Evolutionary conservation across 805 yeast species (phyloP).

Genomic region (Pichia nakasei): DNA sequence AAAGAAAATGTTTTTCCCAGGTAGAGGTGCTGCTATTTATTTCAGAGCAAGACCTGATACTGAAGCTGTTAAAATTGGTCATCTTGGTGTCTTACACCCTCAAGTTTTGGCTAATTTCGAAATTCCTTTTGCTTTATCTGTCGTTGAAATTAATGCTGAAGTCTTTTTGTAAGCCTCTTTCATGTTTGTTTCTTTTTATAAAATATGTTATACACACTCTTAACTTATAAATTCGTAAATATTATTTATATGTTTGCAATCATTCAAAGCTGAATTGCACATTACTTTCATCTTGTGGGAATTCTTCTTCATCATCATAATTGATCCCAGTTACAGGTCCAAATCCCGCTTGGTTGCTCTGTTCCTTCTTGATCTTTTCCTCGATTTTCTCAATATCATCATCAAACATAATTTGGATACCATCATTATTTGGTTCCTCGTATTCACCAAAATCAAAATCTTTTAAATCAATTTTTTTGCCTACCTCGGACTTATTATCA

Average conservation of each 20-base stretch:
- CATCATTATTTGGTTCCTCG: slow-evolving; percentile 12
- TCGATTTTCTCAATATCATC: slow-evolving; percentile 15
- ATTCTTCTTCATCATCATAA: slow-evolving; percentile 29
- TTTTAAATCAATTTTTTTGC: neutral
- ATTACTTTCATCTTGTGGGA: slow-evolving; percentile 25
- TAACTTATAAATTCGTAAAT: too few relatives aligned
- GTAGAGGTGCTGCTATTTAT: slow-evolving; percentile 87
- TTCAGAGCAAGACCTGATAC: slow-evolving; percentile 59
- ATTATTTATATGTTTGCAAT: neutral
- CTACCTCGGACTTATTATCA: too few relatives aligned
- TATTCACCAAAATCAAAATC: slow-evolving; percentile 16
- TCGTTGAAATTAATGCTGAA: slow-evolving; percentile 85
- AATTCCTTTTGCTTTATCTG: slow-evolving; percentile 86
- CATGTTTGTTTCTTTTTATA: too few relatives aligned
- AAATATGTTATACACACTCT: too few relatives aligned
- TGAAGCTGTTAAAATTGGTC: slow-evolving; percentile 57
- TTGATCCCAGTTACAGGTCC: slow-evolving; percentile 14
- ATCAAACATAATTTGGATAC: slow-evolving; percentile 16
- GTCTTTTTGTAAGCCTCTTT: slow-evolving; percentile 51
- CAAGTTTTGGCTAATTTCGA: slow-evolving; percentile 81
- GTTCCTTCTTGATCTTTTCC: slow-evolving; percentile 3
- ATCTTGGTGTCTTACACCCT: slow-evolving; percentile 93
- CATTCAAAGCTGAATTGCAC: slow-evolving; percentile 23
- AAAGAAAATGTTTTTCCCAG: slow-evolving; percentile 82
- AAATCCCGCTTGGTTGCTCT: slow-evolving; percentile 9